Evolutionary conservation across 306 rosid species (phyloP).

Genomic region (Vicia sativa): DNA sequence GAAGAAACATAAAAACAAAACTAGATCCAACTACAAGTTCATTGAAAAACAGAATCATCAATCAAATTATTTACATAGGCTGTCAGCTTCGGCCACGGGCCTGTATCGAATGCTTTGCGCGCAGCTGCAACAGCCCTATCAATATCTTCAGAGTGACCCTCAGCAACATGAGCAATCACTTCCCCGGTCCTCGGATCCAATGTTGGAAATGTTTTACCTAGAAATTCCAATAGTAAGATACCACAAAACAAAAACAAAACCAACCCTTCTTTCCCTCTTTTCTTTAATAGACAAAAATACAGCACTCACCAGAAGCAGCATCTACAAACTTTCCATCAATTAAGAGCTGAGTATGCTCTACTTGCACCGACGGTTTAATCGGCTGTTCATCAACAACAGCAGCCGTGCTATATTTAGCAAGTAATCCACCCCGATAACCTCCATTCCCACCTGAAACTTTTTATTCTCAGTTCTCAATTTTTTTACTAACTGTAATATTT

Average conservation of each 20-base stretch:
- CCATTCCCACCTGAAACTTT: conserved; percentile 52
- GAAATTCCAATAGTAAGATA: conserved; percentile 31
- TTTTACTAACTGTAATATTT: too few species aligned
- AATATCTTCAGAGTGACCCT: conserved; percentile 78
- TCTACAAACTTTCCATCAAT: conserved; percentile 80
- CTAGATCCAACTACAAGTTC: conserved; percentile 5
- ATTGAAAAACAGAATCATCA: background rate
- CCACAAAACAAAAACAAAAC: conserved; percentile 6
- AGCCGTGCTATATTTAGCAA: conserved; percentile 60
- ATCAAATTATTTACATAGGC: conserved; percentile 66
- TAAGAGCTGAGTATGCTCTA: conserved; percentile 66
- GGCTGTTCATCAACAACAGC: conserved; percentile 67
- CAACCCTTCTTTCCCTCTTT: background rate
- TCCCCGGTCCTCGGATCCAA: conserved; percentile 88
- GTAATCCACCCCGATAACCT: conserved; percentile 40
- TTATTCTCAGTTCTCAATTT: background rate
- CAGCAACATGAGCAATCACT: conserved; percentile 82
- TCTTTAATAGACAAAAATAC: background rate
- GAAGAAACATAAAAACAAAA: background rate
- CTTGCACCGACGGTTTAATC: conserved; percentile 56
- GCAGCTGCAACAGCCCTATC: conserved; percentile 90
- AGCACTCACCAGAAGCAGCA: conserved; percentile 76
- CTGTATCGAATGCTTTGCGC: conserved; percentile 83
- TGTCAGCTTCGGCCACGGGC: conserved; percentile 93
- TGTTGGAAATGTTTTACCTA: conserved; percentile 82